Evolutionary conservation across 257 asterid genomes (phyloP).

Genomic region (Solanum rostratum): DNA sequence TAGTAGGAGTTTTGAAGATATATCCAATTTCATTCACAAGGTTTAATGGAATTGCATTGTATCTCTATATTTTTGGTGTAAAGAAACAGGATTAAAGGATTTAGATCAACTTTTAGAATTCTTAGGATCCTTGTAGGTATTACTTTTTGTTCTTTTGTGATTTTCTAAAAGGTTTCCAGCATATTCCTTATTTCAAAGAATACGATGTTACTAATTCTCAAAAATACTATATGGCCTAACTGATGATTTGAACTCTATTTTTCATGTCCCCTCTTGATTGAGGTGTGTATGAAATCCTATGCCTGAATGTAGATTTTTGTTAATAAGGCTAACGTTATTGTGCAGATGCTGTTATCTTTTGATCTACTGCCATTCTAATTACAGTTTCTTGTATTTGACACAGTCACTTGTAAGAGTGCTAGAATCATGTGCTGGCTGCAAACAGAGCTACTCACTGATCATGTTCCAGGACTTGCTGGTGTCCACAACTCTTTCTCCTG

Average conservation of each 20-base stretch:
- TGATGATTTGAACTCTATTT: neutral
- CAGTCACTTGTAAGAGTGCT: slow-evolving; percentile 79
- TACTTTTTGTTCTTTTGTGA: neutral
- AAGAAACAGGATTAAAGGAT: neutral
- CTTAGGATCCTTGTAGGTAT: neutral
- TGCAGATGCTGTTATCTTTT: neutral
- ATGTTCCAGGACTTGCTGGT: slow-evolving; percentile 95
- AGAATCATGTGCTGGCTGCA: slow-evolving; percentile 65
- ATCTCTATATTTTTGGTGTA: neutral
- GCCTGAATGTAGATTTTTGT: neutral
- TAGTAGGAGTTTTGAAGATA: neutral
- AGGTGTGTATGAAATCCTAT: neutral
- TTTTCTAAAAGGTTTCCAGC: neutral
- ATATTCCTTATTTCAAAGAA: neutral
- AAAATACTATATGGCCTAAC: neutral
- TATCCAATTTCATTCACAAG: neutral
- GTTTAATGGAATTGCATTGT: neutral
- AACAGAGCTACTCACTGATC: slow-evolving; percentile 60
- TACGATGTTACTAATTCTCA: neutral
- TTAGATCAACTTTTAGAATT: neutral
- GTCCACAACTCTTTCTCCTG: slow-evolving; percentile 86
- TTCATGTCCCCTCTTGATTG: neutral
- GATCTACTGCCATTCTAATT: neutral
- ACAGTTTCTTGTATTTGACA: slow-evolving; percentile 9
- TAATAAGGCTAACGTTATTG: neutral